These are phyloP conservation scores for Syzygium aromaticum DNA, from an alignment of 345 rosid genomes.

Conservation along the genomic window DNA sequence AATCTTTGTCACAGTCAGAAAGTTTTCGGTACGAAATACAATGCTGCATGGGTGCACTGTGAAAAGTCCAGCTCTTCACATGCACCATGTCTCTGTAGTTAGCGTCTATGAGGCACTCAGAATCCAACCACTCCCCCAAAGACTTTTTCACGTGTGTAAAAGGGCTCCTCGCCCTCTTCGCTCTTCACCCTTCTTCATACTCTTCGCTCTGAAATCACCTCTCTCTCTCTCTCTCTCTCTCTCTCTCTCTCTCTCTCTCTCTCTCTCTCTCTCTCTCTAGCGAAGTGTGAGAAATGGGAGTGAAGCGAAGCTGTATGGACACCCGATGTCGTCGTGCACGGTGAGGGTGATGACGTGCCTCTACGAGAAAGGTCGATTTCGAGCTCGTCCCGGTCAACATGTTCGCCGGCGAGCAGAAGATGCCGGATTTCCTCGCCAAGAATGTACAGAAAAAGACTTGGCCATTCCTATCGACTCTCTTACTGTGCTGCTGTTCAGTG, in stretches of 20 bases:
- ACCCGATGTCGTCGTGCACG: conserved; percentile 63
- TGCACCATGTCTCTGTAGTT: not conserved
- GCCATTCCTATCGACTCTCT: not conserved
- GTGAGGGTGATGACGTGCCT: conserved; percentile 55
- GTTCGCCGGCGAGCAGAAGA: conserved; percentile 56
- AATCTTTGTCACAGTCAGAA: not conserved
- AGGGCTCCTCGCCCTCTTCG: not conserved
- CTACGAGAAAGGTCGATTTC: conserved; percentile 65
- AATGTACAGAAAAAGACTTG: conserved; percentile 25
- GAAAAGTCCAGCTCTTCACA: not conserved
- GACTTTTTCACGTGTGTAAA: not conserved
- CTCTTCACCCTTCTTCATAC: not conserved
- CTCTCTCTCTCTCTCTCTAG: not conserved
- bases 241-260: too few species aligned
- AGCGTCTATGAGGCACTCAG: not conserved
- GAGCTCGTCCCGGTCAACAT: conserved; percentile 64
- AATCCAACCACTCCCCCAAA: not conserved
- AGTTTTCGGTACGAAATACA: not conserved
- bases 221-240: not conserved
- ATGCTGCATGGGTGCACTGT: not conserved
- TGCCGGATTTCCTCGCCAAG: conserved; percentile 47
- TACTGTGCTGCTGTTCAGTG: not conserved
- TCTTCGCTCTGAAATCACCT: not conserved
- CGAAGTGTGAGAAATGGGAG: conserved; percentile 21
- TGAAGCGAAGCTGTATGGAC: conserved; percentile 65